phyloP scores from a whole-genome alignment of 176 grass and related monocot species.

The Thalia dealbata region DNA sequence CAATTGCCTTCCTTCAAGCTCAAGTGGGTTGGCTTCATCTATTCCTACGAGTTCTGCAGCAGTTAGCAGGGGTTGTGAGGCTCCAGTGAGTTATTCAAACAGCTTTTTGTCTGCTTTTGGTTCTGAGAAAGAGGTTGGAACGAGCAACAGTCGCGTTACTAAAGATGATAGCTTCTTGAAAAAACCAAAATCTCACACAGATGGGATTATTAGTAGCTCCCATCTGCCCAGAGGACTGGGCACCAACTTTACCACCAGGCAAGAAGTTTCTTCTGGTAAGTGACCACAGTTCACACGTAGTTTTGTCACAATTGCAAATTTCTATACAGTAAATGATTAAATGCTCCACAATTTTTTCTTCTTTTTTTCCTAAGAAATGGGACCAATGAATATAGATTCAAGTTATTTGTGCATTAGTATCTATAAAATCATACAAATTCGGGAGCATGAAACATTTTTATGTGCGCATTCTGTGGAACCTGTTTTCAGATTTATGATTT shows the following conservation, averaged over 20 bases:
- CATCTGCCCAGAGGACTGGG: slow-evolving; percentile 22
- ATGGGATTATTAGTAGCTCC: slow-evolving; percentile 29
- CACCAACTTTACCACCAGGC: slow-evolving; percentile 3
- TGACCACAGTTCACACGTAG: background rate
- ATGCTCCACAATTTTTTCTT: background rate
- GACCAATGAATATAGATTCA: background rate
- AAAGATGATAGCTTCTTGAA: slow-evolving; percentile 92
- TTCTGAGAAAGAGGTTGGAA: slow-evolving; percentile 19
- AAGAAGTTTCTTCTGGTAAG: slow-evolving; percentile 23
- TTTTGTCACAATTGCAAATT: background rate
- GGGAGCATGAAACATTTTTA: background rate
- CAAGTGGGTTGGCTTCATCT: slow-evolving; percentile 27
- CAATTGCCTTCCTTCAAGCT: slow-evolving; percentile 53
- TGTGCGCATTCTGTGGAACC: background rate
- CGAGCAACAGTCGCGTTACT: slow-evolving; percentile 34
- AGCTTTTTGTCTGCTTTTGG: slow-evolving; percentile 19
- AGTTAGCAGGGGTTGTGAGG: slow-evolving; percentile 7
- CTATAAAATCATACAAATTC: background rate
- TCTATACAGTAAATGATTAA: background rate
- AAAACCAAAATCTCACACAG: slow-evolving; percentile 56
- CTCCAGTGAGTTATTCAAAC: background rate
- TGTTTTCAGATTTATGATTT: background rate
- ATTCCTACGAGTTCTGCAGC: slow-evolving; percentile 17
- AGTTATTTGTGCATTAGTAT: background rate
- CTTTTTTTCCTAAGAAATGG: background rate